A percentile compares a stretch with the other conserved stretches of the same genome.
Conservation (phyloP, 139 green algal genomes). For the Micromonas pusilla region DNA sequence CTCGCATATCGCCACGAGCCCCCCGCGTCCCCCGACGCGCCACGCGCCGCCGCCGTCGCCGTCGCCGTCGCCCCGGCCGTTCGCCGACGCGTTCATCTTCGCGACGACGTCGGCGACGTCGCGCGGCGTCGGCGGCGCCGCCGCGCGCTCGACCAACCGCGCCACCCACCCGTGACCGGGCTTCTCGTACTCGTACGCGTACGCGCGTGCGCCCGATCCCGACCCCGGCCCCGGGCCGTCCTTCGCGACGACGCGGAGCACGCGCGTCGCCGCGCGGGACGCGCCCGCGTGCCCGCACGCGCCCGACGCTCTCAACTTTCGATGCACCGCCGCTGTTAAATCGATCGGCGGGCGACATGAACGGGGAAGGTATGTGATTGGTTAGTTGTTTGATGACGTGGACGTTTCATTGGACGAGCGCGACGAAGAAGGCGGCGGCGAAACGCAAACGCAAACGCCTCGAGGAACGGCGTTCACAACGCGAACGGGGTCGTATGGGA, state of each 20-base stretch:
- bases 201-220: not conserved
- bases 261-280: not conserved
- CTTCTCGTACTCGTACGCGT: not conserved
- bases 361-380: too few species aligned
- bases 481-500: too few species aligned
- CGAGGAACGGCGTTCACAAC: too few species aligned
- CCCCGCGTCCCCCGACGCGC: not conserved
- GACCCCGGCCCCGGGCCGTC: not conserved
- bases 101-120: not conserved
- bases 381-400: too few species aligned
- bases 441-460: too few species aligned
- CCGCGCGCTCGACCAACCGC: not conserved
- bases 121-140: not conserved
- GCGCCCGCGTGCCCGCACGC: not conserved
- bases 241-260: not conserved
- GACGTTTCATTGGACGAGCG: too few species aligned
- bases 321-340: not conserved
- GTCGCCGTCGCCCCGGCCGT: too few species aligned
- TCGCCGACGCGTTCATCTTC: too few species aligned
- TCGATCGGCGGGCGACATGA: too few species aligned
- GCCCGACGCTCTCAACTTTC: not conserved
- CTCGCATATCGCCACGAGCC: conserved; percentile 1
- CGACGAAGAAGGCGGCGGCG: too few species aligned
- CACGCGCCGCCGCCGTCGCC: not conserved
- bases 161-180: conserved; percentile 5